phyloP scores from a whole-genome alignment of 2,329 filamentous ascomycete species.

The Colletotrichum tofieldiae region DNA sequence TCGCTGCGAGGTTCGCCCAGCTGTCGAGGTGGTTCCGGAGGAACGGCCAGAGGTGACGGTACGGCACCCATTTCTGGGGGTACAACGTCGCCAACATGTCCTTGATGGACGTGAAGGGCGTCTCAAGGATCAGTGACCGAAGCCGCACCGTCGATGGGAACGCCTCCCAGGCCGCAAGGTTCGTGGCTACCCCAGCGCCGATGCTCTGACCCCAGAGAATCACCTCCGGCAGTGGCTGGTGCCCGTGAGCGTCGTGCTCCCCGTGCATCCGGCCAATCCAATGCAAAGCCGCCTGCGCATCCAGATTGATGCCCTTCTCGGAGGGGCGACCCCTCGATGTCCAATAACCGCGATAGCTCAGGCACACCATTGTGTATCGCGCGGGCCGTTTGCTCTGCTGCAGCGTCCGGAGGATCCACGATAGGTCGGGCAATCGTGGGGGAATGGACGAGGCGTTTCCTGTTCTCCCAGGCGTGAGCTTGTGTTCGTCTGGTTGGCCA shows the following conservation, averaged over 20 bases:
- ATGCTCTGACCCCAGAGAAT: constrained; percentile 86
- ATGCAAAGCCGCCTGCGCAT: constrained; percentile 74
- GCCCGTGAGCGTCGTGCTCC: constrained; percentile 35
- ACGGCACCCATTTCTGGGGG: constrained; percentile 85
- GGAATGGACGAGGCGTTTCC: constrained; percentile 74
- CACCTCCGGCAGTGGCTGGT: constrained; percentile 54
- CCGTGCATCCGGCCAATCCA: constrained; percentile 70
- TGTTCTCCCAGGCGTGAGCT: constrained; percentile 48
- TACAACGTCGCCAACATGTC: constrained; percentile 82
- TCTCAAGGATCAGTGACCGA: constrained; percentile 77
- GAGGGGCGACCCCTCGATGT: constrained; percentile 80
- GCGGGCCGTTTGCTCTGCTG: constrained; percentile 52
- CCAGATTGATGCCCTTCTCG: constrained; percentile 78
- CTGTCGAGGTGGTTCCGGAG: constrained; percentile 76
- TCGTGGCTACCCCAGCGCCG: constrained; percentile 80
- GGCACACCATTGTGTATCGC: constrained; percentile 66
- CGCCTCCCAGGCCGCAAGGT: constrained; percentile 59
- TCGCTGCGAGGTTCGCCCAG: constrained; percentile 63
- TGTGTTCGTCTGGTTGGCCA: constrained; percentile 33
- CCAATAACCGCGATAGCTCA: constrained; percentile 84
- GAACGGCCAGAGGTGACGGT: constrained; percentile 82
- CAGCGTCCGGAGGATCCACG: constrained; percentile 65
- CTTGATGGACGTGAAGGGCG: constrained; percentile 80
- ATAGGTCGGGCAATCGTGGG: constrained; percentile 70
- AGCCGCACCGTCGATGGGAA: constrained; percentile 58